A percentile compares a stretch with the other conserved stretches of the same genome.
Conservation (phyloP, 495 filamentous ascomycete genomes). For the Cercophora newfieldiana region DNA sequence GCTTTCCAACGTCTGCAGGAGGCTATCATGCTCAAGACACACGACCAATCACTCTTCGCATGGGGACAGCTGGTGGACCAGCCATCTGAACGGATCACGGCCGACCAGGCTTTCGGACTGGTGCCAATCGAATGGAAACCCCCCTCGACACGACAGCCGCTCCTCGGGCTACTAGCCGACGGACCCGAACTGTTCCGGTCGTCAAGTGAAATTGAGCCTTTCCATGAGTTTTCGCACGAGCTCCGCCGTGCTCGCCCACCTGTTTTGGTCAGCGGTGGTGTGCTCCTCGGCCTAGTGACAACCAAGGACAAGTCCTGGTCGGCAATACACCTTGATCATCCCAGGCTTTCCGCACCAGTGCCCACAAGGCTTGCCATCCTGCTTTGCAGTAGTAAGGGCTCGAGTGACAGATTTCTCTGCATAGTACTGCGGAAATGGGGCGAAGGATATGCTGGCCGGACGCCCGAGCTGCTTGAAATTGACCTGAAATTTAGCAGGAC, state of each 20-base stretch:
- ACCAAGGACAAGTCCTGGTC: background rate
- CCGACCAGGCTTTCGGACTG: background rate
- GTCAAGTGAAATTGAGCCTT: slow-evolving; percentile 1
- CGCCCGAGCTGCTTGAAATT: background rate
- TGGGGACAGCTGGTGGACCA: background rate
- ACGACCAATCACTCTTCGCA: slow-evolving; percentile 18
- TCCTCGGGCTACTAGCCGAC: slow-evolving; percentile 4
- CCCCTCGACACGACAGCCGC: background rate
- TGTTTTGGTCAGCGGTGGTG: slow-evolving; percentile 1
- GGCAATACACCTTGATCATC: background rate
- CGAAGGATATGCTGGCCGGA: background rate
- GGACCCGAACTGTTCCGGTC: background rate
- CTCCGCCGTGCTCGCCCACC: slow-evolving; percentile 2
- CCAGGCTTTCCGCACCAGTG: background rate
- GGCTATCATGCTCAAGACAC: slow-evolving; percentile 15
- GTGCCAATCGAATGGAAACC: slow-evolving; percentile 7
- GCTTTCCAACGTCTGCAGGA: slow-evolving; percentile 22
- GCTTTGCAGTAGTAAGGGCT: background rate
- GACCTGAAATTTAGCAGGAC: background rate
- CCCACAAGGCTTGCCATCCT: background rate
- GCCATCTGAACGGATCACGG: background rate
- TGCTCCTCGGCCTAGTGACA: background rate
- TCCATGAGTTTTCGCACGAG: slow-evolving; percentile 4
- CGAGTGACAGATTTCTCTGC: background rate
- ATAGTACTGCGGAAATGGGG: background rate